Base-by-base conservation (phyloP, 2,329 filamentous ascomycete genomes). In the Venturia carpophila region DNA sequence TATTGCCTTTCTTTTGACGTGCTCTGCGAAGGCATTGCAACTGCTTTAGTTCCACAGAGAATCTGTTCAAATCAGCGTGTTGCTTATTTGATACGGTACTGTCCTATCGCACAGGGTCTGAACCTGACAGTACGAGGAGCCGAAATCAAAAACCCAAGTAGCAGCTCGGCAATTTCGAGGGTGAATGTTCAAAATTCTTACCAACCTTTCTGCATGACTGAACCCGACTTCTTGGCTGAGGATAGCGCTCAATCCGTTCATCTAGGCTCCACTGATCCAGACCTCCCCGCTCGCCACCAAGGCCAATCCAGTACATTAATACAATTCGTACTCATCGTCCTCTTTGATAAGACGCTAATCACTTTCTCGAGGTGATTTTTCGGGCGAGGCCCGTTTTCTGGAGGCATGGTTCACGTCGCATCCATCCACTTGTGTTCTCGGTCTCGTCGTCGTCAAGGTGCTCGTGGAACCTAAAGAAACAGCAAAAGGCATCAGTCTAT, bases 401-500 rank as follows among this genome's bases (percentile, higher is more conserved):
- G 21, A 3, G 21, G 47, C 52, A 19, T 30, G 52, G 19, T 58
- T 37, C 52, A 58, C 7, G 19, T 58, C 52, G 30, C 5, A 5
- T 6, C 27, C 17, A 37, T 37, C 27, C n/a, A 27, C 27, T 34
- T 2, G 52, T 37, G 30, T 15, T 37, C n/a, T 58, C 30, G 52
- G 27, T 34, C 30, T 58, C 52, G 52, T 58, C 52, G 52, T 58
- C 17, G 13, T 37, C 47, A 52, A 52, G 52, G 52, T 58, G 52
- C 17, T 58, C 52, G 52, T 58, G 19, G 9, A n/a, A 58, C 52
- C 52, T 58, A 58, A 58, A 58, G 52, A 58, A 58, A 58, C n/a
- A 58, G 52, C 52, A n/a, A 37, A 58, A 58, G 52, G 52, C 52
- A 58, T 58, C 52, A 58, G 52, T 58, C 17, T 58, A 58, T 58